Percentiles rank a stretch among this genome's conserved stretches.
Evolutionary conservation across 176 grass and related monocot genomes (phyloP).

Genomic region (Ensete ventricosum): DNA sequence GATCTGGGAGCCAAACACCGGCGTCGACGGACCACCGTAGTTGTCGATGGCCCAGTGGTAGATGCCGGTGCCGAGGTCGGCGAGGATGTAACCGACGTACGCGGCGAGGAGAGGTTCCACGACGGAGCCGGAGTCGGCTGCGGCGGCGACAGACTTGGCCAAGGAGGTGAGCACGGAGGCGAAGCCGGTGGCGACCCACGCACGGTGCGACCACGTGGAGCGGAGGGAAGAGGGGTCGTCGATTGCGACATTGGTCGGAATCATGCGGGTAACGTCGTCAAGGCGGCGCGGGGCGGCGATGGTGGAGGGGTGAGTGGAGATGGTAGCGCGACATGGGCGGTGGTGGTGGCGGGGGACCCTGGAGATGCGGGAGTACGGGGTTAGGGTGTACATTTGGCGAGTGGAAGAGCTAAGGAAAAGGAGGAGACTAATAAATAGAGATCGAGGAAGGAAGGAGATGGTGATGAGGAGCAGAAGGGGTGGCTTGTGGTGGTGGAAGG

Average conservation of each 20-base stretch:
- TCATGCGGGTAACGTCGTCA: background rate
- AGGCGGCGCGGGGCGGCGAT: background rate
- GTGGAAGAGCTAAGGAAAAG: background rate
- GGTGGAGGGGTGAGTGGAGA: constrained; percentile 13
- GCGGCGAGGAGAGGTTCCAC: constrained; percentile 15
- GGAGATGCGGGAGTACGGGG: constrained; percentile 29
- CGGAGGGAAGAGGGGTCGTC: constrained; percentile 37
- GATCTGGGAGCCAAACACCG: constrained; percentile 59
- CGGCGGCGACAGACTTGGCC: constrained; percentile 6
- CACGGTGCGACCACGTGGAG: constrained; percentile 70
- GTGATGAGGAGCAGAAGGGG: background rate
- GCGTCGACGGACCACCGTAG: constrained; percentile 65
- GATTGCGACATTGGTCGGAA: constrained; percentile 1
- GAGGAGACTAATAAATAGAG: background rate
- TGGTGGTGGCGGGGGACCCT: constrained; percentile 1
- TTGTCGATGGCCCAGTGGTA: constrained; percentile 95
- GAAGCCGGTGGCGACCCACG: constrained; percentile 59
- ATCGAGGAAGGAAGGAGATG: background rate
- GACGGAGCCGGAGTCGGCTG: constrained; percentile 6
- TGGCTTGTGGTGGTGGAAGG: background rate
- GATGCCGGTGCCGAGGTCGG: constrained; percentile 67
- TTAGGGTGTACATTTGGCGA: constrained; percentile 37
- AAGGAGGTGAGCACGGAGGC: constrained; percentile 5
- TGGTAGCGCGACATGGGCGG: constrained; percentile 30
- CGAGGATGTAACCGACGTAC: constrained; percentile 46